Evolutionary conservation across 129 eudicot species (phyloP).

Genomic region (Arctium minus): DNA sequence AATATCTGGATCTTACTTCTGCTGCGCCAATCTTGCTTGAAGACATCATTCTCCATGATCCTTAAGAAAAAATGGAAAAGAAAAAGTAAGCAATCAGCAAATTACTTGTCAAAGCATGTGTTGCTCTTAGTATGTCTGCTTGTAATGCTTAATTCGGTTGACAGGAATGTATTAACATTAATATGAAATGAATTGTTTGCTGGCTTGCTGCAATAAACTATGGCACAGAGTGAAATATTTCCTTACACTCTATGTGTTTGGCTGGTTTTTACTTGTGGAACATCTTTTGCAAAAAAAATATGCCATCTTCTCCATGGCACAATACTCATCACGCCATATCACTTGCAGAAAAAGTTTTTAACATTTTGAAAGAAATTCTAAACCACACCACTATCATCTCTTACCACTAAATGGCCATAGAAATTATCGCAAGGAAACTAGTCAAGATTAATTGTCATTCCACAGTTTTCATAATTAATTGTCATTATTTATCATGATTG

Average conservation of each 20-base stretch:
- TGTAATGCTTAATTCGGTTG: neutral
- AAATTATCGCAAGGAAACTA: neutral
- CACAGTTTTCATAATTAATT: no score
- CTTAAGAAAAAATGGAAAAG: constrained; percentile 17
- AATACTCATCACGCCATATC: neutral
- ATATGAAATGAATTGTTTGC: neutral
- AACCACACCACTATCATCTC: neutral
- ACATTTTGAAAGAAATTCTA: neutral
- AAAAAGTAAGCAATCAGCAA: neutral
- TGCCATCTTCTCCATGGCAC: neutral
- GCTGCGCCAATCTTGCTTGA: constrained; percentile 90
- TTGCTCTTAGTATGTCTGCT: constrained; percentile 2
- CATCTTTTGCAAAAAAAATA: neutral
- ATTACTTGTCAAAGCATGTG: neutral
- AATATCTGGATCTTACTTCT: constrained; percentile 53
- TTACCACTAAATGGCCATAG: neutral
- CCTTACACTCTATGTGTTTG: neutral
- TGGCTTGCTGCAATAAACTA: neutral
- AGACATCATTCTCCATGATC: constrained; percentile 77
- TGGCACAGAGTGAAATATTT: neutral
- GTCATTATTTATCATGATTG: no score
- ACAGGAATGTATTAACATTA: neutral
- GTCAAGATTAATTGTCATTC: neutral
- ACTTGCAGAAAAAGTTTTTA: neutral
- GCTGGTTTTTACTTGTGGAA: neutral